Evolutionary conservation across 169 alveolate species (phyloP), one percentile per base, ranked within the genome.

Genomic region (Plasmodium sp.): DNA sequence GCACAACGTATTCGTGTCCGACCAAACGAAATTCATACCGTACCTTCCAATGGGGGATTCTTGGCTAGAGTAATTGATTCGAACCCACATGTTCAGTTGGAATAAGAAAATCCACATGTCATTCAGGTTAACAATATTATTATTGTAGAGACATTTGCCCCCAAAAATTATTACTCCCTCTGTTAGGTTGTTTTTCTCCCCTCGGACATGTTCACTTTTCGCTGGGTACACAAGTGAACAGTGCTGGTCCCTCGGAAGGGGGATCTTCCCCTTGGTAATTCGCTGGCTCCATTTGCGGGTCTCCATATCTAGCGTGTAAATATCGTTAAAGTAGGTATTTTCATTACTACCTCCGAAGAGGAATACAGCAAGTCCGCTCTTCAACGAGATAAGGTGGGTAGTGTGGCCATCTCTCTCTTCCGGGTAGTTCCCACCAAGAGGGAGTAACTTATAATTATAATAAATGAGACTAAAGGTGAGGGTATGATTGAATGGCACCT

Each of bases 31-130:
- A 83, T 97, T 96, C 74, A 97, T 96, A 4, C 99, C 99, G 93
- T 96, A 97, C 43, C 99, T 96, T 2, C 98, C 98, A 34, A 95
- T 92, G 10, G 99, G 99, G 18, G 84, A 92, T 36, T 93, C 96
- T n/a, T 95, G 94, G 34, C 96, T 94, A 16, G 97, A 75, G 39
- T 95, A 96, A 83, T 97, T 98, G 39, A 98, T 97, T 81, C 95
- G 97, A 31, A 95, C 93, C 99, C 99, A 98, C 75, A 97, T 96
- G 86, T 96, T 96, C 71, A 85, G 36, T 67, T 96, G 95, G 45
- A 97, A 83, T 79, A 97, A 96, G 84, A 96, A 96, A 1, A 98
- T 97, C 99, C 99, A 98, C 97, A 98, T 95, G 84, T 98, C 99
- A 81, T 98, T 97, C 80, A 97, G 91, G 93, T 97, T 97, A 2